Conservation (phyloP, 164 flowering plant species). For the Piper betle region DNA sequence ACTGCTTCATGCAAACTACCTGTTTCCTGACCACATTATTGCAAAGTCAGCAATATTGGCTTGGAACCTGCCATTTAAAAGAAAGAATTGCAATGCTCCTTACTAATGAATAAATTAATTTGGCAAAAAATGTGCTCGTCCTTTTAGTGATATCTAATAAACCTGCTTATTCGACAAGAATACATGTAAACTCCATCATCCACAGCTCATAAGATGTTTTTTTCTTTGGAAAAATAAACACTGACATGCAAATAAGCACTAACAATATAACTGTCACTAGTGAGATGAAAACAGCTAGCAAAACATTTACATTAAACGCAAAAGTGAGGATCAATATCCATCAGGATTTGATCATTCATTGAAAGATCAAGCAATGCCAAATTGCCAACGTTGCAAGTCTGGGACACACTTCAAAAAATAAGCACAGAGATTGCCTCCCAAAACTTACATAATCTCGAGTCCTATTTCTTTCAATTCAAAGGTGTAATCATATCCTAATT, state of each 20-base stretch:
- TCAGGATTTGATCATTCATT: too few species aligned
- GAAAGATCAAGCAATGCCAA: too few species aligned
- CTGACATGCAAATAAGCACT: neutral
- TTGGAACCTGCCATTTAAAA: constrained; percentile 45
- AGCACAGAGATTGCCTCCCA: neutral
- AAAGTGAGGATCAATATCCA: too few species aligned
- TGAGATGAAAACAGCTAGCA: too few species aligned
- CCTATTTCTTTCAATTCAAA: neutral
- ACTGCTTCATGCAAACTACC: constrained; percentile 60
- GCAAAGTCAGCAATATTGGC: constrained; percentile 77
- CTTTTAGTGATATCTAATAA: neutral
- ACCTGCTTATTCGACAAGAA: neutral
- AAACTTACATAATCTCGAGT: neutral
- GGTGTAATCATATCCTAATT: neutral
- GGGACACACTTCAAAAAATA: neutral
- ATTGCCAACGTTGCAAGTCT: neutral
- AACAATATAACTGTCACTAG: too few species aligned
- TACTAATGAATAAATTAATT: constrained; percentile 1
- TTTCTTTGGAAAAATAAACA: too few species aligned
- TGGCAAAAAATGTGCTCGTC: neutral
- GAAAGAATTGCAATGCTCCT: constrained; percentile 45
- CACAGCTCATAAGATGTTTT: too few species aligned
- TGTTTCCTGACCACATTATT: constrained; percentile 81
- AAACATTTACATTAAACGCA: too few species aligned
- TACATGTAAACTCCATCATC: neutral